These are phyloP conservation scores for Dendrobium huoshanense DNA, from an alignment of 106 monocot species.

Conservation along the genomic window DNA sequence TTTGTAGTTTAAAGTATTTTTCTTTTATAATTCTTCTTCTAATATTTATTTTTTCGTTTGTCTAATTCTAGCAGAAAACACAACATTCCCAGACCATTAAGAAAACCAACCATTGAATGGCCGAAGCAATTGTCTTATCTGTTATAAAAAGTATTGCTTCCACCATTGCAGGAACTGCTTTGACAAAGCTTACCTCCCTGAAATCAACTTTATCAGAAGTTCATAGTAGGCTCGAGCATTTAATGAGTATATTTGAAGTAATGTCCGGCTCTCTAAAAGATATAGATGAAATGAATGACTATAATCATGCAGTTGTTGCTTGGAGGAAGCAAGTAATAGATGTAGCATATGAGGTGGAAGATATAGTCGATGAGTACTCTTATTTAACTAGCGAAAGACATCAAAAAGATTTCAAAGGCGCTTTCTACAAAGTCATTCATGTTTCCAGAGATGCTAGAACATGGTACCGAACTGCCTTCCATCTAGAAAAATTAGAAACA, in stretches of 20 bases:
- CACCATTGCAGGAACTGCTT: too few species aligned
- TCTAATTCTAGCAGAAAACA: too few species aligned
- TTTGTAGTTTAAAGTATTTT: too few species aligned
- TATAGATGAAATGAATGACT: neutral
- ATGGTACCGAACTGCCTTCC: neutral
- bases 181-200: too few species aligned
- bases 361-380: neutral
- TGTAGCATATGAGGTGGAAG: neutral
- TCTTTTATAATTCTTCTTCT: too few species aligned
- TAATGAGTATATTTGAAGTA: neutral
- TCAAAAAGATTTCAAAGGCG: neutral
- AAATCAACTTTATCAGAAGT: too few species aligned
- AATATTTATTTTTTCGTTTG: too few species aligned
- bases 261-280: conserved; percentile 3
- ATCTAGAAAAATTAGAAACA: neutral
- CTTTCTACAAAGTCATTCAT: neutral
- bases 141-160: too few species aligned
- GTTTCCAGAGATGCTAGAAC: neutral
- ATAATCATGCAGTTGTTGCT: neutral
- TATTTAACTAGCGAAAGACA: neutral
- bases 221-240: too few species aligned
- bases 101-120: too few species aligned
- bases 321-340: neutral
- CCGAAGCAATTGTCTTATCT: too few species aligned
- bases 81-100: too few species aligned